A percentile compares a stretch with the other conserved stretches of the same genome.
Conservation (phyloP, 805 yeast species). For the Candida xyloterini region DNA sequence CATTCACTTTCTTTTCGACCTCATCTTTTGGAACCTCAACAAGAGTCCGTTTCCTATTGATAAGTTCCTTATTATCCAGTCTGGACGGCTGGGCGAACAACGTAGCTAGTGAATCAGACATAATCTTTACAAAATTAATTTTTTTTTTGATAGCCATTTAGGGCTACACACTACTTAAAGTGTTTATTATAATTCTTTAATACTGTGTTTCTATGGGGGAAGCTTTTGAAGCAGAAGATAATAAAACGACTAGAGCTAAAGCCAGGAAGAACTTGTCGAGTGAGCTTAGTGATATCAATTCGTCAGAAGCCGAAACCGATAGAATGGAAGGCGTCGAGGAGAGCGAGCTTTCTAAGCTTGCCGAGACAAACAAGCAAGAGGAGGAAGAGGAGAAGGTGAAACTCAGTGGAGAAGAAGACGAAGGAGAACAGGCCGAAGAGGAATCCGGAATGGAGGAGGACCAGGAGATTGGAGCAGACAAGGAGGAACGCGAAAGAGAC, state of each 20-base stretch:
- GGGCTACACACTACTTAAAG: constrained; percentile 6
- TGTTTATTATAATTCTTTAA: constrained; percentile 1
- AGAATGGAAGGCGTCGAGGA: constrained; percentile 64
- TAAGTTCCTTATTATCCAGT: constrained; percentile 36
- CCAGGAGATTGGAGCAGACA: constrained; percentile 26
- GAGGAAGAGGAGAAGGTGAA: constrained; percentile 12
- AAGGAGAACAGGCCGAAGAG: constrained; percentile 17
- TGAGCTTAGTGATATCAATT: constrained; percentile 29
- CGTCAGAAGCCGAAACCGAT: constrained; percentile 91
- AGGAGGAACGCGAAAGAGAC: constrained; percentile 24
- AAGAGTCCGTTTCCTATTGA: constrained; percentile 28
- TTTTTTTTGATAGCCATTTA: constrained; percentile 11
- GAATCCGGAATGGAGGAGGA: constrained; percentile 31
- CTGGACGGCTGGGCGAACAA: constrained; percentile 43
- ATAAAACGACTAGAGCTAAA: constrained; percentile 8
- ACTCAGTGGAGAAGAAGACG: constrained; percentile 14
- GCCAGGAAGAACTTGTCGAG: constrained; percentile 17
- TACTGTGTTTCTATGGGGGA: constrained; percentile 10
- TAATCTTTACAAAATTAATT: constrained; percentile 1
- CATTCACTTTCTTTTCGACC: constrained; percentile 18
- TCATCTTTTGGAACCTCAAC: constrained; percentile 20
- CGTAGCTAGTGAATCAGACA: constrained; percentile 16
- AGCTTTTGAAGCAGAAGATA: constrained; percentile 4
- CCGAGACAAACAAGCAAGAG: constrained; percentile 30
- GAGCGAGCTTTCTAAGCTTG: constrained; percentile 45